phyloP scores from a whole-genome alignment of 1,284 basidiomycete genomes.

The Ganoderma multipileum region DNA sequence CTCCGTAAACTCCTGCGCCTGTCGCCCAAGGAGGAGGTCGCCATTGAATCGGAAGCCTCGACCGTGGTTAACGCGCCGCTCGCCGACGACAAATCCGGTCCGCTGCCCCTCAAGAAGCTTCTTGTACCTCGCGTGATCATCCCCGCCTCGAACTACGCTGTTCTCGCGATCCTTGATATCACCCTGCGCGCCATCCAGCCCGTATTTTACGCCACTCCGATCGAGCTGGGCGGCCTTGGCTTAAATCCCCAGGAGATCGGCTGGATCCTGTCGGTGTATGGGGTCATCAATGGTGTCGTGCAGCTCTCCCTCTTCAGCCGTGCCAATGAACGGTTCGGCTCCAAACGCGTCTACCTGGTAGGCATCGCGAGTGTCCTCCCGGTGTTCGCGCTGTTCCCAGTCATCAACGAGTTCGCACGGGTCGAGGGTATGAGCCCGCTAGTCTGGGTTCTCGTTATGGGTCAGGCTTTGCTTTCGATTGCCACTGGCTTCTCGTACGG shows the following conservation, averaged over 20 bases:
- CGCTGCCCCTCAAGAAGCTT: conserved; percentile 55
- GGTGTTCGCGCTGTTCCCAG: conserved; percentile 60
- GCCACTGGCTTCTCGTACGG: conserved; percentile 63
- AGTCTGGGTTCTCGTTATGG: conserved; percentile 57
- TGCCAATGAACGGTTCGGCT: conserved; percentile 55
- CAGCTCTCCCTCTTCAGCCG: conserved; percentile 64
- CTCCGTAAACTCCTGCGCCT: conserved; percentile 38
- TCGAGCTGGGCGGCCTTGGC: conserved; percentile 64
- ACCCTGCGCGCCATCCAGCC: conserved; percentile 60
- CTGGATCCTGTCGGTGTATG: conserved; percentile 48
- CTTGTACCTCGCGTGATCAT: conserved; percentile 54
- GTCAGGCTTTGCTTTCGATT: conserved; percentile 58
- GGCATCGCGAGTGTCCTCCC: conserved; percentile 56
- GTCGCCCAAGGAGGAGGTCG: conserved; percentile 40
- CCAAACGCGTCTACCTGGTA: conserved; percentile 55
- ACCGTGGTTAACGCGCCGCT: conserved; percentile 30
- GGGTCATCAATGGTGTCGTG: conserved; percentile 57
- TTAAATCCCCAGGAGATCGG: conserved; percentile 45
- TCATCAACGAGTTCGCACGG: conserved; percentile 59
- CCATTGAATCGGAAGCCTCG: conserved; percentile 31
- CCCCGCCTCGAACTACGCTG: conserved; percentile 61
- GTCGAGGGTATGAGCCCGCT: conserved; percentile 43
- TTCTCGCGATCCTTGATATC: conserved; percentile 65
- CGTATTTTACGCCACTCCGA: conserved; percentile 66
- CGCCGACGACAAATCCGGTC: conserved; percentile 44